Conservation (phyloP, 805 yeast species). For the Candida insectorum region DNA sequence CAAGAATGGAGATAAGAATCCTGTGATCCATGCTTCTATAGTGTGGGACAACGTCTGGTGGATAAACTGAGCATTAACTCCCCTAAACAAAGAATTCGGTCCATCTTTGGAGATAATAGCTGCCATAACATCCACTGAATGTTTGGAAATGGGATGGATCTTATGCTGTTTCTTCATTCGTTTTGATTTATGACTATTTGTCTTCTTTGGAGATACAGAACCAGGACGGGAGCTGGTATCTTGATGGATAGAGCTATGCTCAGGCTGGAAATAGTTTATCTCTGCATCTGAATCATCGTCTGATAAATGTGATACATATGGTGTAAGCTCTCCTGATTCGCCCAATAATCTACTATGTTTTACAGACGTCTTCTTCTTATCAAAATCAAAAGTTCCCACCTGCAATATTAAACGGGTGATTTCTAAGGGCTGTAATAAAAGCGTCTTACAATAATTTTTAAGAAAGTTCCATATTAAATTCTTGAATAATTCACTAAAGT, state of each 20-base stretch:
- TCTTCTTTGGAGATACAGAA: conserved; percentile 1
- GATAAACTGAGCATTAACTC: conserved; percentile 76
- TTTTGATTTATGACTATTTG: conserved; percentile 4
- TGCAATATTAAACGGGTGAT: conserved; percentile 75
- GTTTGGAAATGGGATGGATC: conserved; percentile 57
- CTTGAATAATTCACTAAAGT: conserved; percentile 53
- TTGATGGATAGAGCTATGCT: conserved; percentile 28
- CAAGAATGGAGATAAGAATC: conserved; percentile 75
- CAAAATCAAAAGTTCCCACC: conserved; percentile 59
- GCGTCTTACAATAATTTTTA: conserved; percentile 64
- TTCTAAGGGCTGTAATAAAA: conserved; percentile 86
- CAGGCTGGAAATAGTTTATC: conserved; percentile 30
- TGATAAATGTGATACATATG: conserved; percentile 3
- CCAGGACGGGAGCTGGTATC: background rate
- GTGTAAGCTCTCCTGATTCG: conserved; percentile 10
- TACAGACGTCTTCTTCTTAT: conserved; percentile 4
- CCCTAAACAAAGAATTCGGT: conserved; percentile 67
- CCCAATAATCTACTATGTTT: conserved; percentile 13
- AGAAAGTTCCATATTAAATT: conserved; percentile 60
- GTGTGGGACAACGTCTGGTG: conserved; percentile 72
- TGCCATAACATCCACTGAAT: conserved; percentile 62
- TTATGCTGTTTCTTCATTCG: conserved; percentile 16
- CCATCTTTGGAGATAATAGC: conserved; percentile 68
- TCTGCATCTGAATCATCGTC: conserved; percentile 21
- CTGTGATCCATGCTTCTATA: conserved; percentile 88